Evolutionary conservation across 2,329 filamentous ascomycete genomes (phyloP), one percentile per base, ranked within the genome.

Genomic region (Metarhizium brunneum): DNA sequence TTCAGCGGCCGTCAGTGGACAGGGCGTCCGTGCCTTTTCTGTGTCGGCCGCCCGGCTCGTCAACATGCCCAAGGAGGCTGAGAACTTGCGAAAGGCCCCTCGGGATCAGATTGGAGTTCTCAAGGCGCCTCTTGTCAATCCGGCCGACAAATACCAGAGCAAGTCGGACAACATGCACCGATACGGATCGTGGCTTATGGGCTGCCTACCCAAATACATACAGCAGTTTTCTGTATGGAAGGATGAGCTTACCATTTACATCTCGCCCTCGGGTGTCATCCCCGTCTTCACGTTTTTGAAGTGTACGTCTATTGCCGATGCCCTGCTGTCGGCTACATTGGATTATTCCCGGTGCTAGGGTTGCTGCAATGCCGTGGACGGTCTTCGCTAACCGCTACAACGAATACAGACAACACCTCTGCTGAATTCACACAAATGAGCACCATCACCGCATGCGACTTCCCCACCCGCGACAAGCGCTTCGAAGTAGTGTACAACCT

Each of bases 141-240:
- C 92, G 40, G 83, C 89, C 72, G 94, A 97, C 80, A 95, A 94
- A 75, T 95, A 91, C 75, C 80, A 87, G 70, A 86, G 88, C 69
- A 94, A 92, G 77, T 84, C 88, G 63, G 88, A 95, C 62, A 82
- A 86, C 69, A 79, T 97, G 69, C 94, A 99, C 80, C 87, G 85
- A 67, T 99, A 99, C 70, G 94, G 94, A 67, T 85, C 95, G 69
- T 99, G 96, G 82, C 77, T 99, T 67, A 92, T 99, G 84, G 92
- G 91, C 63, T 95, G 90, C 73, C 76, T 99, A 68, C 95, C 94
- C 66, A 97, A 96, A 80, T 96, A 96, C 75, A 84, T 99, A 66
- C 95, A 99, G 78, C 94, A 99, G 76, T 97, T 97, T 78, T 95
- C 92, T 13, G 92, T 99, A 55, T 99, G 94, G 94, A 99, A 99